A percentile compares a stretch with the other conserved stretches of the same genome.
Evolutionary conservation across 139 green algal genomes (phyloP).

Genomic region (Chlorella sp.): DNA sequence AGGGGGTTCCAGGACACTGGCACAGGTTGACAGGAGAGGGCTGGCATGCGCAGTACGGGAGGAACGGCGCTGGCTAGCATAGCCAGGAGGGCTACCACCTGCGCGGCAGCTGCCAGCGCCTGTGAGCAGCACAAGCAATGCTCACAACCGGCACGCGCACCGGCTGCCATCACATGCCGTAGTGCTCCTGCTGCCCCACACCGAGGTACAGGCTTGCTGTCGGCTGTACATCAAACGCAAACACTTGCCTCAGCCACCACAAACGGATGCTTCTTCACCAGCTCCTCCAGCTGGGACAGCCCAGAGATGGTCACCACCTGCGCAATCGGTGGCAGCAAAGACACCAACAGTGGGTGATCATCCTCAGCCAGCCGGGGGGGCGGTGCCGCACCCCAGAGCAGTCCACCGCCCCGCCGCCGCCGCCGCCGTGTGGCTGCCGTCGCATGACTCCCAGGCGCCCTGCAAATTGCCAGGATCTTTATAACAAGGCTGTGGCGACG

Average conservation of each 20-base stretch:
- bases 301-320: not conserved
- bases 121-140: not conserved
- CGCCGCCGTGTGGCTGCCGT: too few species aligned
- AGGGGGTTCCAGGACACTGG: too few species aligned
- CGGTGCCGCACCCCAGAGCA: too few species aligned
- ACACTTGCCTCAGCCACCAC: conserved; percentile 25
- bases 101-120: not conserved
- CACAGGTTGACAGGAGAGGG: too few species aligned
- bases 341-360: not conserved
- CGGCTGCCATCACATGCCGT: not conserved
- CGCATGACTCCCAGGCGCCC: too few species aligned
- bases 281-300: not conserved
- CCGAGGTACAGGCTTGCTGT: not conserved
- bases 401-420: too few species aligned
- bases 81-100: not conserved
- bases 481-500: too few species aligned
- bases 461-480: too few species aligned
- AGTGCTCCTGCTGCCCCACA: not conserved
- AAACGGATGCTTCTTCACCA: conserved; percentile 12
- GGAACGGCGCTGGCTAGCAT: not conserved
- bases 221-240: not conserved
- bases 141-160: not conserved
- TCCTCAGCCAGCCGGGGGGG: too few species aligned
- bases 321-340: not conserved
- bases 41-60: not conserved